These are phyloP conservation scores for Pistacia atlantica DNA, from an alignment of 345 rosid genomes.

Conservation along the genomic window DNA sequence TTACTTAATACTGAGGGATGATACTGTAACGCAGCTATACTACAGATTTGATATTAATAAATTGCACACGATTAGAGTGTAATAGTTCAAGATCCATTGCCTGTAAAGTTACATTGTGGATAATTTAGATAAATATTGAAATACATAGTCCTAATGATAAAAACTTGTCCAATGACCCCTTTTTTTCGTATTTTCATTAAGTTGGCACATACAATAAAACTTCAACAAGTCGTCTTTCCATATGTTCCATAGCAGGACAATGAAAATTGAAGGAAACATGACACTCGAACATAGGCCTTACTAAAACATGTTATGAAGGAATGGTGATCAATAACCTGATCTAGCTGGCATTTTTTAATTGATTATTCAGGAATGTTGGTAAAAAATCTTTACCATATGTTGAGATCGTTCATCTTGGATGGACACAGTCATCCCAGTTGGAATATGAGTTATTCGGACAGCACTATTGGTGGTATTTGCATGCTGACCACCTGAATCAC, in stretches of 20 bases:
- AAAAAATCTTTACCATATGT: constrained; percentile 65
- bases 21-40: not conserved
- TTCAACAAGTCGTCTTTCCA: no score
- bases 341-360: no score
- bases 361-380: no score
- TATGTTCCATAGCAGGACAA: no score
- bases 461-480: constrained; percentile 96
- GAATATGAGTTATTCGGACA: constrained; percentile 80
- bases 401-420: constrained; percentile 99
- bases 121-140: no score
- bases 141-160: no score
- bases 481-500: constrained; percentile 91
- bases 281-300: no score
- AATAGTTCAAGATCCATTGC: not conserved
- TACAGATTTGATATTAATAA: not conserved
- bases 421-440: constrained; percentile 75
- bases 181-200: no score
- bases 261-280: no score
- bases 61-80: no score
- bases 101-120: not conserved
- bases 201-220: no score
- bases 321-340: constrained; percentile 1
- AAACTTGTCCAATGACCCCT: no score
- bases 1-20: not conserved
- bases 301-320: not conserved